Base-by-base conservation (phyloP, 148 eudicot species). In the Spergularia marina region DNA sequence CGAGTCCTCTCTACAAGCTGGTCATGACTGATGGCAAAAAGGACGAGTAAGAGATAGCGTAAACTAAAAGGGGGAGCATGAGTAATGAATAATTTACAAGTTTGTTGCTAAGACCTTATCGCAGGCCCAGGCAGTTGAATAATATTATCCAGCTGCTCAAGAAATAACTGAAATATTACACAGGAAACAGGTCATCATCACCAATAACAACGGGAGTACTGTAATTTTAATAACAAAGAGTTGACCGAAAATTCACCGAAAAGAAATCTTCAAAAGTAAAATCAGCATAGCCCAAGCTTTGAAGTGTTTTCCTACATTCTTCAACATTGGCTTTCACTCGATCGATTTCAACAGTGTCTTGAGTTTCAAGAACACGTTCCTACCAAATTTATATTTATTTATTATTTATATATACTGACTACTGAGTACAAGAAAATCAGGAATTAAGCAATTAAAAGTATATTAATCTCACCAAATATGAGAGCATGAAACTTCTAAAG, bases 241-340 rank as follows among this genome's bases (percentile, higher is more conserved):
- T 23, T 23, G 1, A 23, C 25, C 25, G 25, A 23, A 23, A 23
- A 23, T 23, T 23, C 36, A 94, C 98, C 81, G 84, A 44, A 73
- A 94, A 95, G 66, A 92, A 95, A 82, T 95, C 98, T 86, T 95
- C 98, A 81, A 90, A 95, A 11, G 97, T 95, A 75, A 95, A 95
- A 71, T 92, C 98, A 25, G 93, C 88, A 86, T 95, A 87, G 41
- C 98, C 98, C 85, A 95, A 85, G 77, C 72, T 73, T 77, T 85
- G 95, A 70, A 95, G 98, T 23, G 91, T 95, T 82, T 81, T 90
- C 72, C 87, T 83, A 82, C 98, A 90, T 68, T 86, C 73, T 82
- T 92, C 98, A 68, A 95, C 91, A 82, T 79, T 87, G 36, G 62
- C 79, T 66, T 68, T 85, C 51, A 95, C 81, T 44, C 94, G 96